Evolutionary conservation across 352 stramenopile species (phyloP), one percentile per base, ranked within the genome.

Genomic region (Globisporangium spiculum): DNA sequence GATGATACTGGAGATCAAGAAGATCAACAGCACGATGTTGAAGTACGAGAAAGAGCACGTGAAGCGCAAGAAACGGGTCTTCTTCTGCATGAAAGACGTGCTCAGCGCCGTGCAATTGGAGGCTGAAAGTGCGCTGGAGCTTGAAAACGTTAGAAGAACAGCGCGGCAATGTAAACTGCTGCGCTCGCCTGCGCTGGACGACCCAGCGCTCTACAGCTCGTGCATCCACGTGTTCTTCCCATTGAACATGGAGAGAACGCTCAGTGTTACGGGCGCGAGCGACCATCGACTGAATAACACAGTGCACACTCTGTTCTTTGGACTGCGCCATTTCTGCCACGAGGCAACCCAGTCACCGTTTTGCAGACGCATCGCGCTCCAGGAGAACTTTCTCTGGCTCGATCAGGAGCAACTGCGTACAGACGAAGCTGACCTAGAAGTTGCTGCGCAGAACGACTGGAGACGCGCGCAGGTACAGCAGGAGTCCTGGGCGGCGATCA

Each of bases 211-310:
- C 46, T 70, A 67, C 10, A 30, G 34, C 4, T 75, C 76, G 0
- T 79, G 69, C 38, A 61, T 83, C 2, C 71, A 75, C 57, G 62
- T 83, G 20, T 77, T 67, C 60, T 83, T 77, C 57, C 74, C 76
- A 2, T 27, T 78, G 22, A 65, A 1, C 41, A 10, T 4, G 9
- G 26, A 8, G 9, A 26, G 18, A 5, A 41, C 10, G 27, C 27
- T 32, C 27, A 32, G 27, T 7, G 27, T 32, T 32, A 32, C 27
- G 27, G 27, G 27, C 6, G 27, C 6, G 27, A 32, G 27, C 0
- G 4, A 22, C 0, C 54, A 60, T 22, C 30, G 1, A 0, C 41
- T 74, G 0, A 55, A 24, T 14, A 77, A 65, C 14, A 48, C 70
- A 0, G 60, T 78, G 4, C 72, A 81, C 24, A 63, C 41, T 20